These are phyloP conservation scores for Camellia sinensis DNA, from an alignment of 148 eudicot genomes.

Conservation along the genomic window DNA sequence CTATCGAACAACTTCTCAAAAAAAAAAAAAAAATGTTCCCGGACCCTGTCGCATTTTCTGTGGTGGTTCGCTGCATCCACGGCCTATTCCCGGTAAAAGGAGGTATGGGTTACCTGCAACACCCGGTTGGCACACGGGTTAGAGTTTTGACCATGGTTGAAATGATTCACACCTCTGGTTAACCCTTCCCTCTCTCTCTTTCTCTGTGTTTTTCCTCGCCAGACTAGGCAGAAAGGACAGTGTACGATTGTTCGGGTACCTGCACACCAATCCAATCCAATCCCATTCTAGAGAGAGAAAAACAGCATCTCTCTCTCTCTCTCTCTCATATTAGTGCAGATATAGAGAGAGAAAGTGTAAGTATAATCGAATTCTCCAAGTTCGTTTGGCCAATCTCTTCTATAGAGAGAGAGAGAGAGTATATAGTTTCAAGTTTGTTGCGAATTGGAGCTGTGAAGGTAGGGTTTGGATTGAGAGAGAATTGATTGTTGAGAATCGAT, in stretches of 20 bases:
- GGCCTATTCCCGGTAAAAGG: slow-evolving; percentile 23
- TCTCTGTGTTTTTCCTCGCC: slow-evolving; percentile 21
- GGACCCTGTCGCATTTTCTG: slow-evolving; percentile 8
- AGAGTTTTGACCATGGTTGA: slow-evolving; percentile 32
- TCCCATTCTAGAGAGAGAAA: not conserved
- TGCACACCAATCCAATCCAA: not conserved
- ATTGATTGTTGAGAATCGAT: slow-evolving; percentile 1
- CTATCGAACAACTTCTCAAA: too few relatives aligned
- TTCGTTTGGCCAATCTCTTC: too few relatives aligned
- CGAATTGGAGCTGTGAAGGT: slow-evolving; percentile 1
- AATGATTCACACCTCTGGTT: slow-evolving; percentile 26
- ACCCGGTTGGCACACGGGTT: slow-evolving; percentile 21
- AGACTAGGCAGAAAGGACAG: not conserved
- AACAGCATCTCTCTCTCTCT: too few relatives aligned
- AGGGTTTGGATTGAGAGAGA: not conserved
- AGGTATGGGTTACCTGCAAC: slow-evolving; percentile 6
- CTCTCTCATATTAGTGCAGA: too few relatives aligned
- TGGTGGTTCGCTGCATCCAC: slow-evolving; percentile 13
- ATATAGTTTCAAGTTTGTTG: not conserved
- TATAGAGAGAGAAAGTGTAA: too few relatives aligned
- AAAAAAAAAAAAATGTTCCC: too few relatives aligned
- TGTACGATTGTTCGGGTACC: slow-evolving; percentile 12
- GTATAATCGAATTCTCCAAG: too few relatives aligned
- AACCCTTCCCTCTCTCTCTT: not conserved
- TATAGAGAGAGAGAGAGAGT: slow-evolving; percentile 5